These are phyloP conservation scores for Letharia lupina DNA, from an alignment of 495 filamentous ascomycete species.

Conservation along the genomic window DNA sequence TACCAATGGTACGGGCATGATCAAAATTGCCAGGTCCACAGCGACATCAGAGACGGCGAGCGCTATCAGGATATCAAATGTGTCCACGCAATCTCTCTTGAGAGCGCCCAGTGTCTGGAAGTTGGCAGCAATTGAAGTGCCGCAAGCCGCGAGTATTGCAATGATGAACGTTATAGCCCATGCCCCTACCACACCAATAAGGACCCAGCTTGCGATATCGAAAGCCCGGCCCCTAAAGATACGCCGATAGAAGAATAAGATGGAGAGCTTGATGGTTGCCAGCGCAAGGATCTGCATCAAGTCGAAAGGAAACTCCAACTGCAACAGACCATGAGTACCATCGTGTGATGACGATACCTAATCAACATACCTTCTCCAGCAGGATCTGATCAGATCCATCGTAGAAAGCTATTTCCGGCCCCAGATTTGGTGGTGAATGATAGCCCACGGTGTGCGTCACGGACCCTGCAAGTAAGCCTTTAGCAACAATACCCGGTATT, in stretches of 20 bases:
- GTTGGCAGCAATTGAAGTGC: conserved; percentile 14
- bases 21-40: conserved; percentile 17
- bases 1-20: conserved; percentile 19
- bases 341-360: background rate
- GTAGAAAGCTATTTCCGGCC: background rate
- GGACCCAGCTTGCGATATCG: conserved; percentile 9
- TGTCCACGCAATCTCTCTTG: conserved; percentile 16
- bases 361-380: conserved; percentile 2
- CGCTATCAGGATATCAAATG: conserved; percentile 17
- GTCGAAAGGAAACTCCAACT: background rate
- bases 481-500: background rate
- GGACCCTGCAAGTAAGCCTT: background rate
- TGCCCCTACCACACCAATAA: conserved; percentile 5
- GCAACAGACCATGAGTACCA: background rate
- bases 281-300: background rate
- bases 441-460: background rate
- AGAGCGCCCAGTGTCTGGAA: conserved; percentile 16
- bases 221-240: conserved; percentile 6
- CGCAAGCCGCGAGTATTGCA: conserved; percentile 12
- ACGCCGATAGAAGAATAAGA: conserved; percentile 11
- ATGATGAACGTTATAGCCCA: conserved; percentile 16
- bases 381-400: background rate
- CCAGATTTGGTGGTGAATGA: background rate
- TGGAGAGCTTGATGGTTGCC: conserved; percentile 2
- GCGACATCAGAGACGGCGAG: conserved; percentile 15